Evolutionary conservation across 306 rosid species (phyloP), one percentile per base, ranked within the genome.

Genomic region (Dryas octopetala): DNA sequence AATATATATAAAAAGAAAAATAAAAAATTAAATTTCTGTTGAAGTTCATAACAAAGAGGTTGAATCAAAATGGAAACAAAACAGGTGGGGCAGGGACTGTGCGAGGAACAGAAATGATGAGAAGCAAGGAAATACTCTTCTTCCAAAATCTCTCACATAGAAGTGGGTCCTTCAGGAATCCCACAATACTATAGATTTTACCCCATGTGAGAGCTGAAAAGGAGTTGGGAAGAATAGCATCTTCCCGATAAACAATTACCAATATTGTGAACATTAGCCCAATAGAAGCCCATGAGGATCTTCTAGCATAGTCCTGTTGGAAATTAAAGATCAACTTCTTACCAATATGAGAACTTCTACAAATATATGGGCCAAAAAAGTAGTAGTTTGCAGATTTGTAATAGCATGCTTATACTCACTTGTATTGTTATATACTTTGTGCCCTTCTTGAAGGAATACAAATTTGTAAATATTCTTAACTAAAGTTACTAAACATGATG

Each of bases 131-230:
- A 43, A 64, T 32, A 32, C 38, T 32, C 38, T 32, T 32, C 38
- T 2, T 1, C 38, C 38, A 32, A 32, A 32, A 23, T 19, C 32
- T 43, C 51, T 43, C 48, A 40, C 19, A 15, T 41, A 32, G 38
- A 32, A 32, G 38, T 2, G 38, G 38, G 38, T 32, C 38, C 38
- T 32, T 32, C 38, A 32, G 1, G 65, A 13, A 62, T 38, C 47
- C 48, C 47, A 15, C 48, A 40, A 38, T 14, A 62, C 14, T 62
- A 62, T 38, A 32, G 85, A 67, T 65, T 46, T 59, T 62, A 38
- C 23, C 38, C 23, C 47, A 64, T 2, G 38, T 43, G 48, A 43
- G n/a, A 41, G 41, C 38, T 12, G 47, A 62, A 7, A 32, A 32
- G 41, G 5, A 40, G 49, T 40, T 32, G 19, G 15, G 46, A 9